Conservation (phyloP, 2,329 filamentous ascomycete species). For the Diaporthe citriasiana region DNA sequence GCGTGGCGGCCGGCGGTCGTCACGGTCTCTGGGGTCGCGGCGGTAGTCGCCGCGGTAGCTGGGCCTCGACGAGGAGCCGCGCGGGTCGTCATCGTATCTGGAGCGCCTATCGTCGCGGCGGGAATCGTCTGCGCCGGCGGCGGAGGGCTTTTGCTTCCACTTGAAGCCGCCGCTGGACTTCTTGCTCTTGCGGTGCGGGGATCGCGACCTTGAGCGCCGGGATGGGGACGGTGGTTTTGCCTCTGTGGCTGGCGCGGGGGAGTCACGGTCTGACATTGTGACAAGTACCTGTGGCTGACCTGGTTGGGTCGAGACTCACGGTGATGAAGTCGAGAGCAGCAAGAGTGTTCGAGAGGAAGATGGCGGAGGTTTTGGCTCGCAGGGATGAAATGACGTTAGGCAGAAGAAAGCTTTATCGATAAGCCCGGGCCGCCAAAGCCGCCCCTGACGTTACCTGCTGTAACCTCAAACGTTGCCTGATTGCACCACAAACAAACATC, state of each 20-base stretch:
- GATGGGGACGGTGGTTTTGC: slow-evolving; percentile 11
- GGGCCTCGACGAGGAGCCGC: slow-evolving; percentile 20
- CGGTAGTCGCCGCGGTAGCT: slow-evolving; percentile 47
- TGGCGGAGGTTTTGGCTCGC: not conserved
- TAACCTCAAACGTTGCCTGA: too few relatives aligned
- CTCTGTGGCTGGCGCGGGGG: slow-evolving; percentile 13
- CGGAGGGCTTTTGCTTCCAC: slow-evolving; percentile 49
- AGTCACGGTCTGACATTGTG: slow-evolving; percentile 32
- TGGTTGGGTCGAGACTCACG: not conserved
- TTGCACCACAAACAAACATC: too few relatives aligned
- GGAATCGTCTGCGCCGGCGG: slow-evolving; percentile 43
- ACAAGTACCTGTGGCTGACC: not conserved
- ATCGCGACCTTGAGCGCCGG: slow-evolving; percentile 34
- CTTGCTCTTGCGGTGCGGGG: slow-evolving; percentile 36
- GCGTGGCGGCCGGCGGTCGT: slow-evolving; percentile 15
- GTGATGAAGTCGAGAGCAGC: not conserved
- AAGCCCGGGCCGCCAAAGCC: not conserved
- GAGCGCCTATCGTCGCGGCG: slow-evolving; percentile 32
- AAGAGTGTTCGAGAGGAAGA: not conserved
- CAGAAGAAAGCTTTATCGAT: slow-evolving; percentile 33
- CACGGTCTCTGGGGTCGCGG: slow-evolving; percentile 46
- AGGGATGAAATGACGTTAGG: slow-evolving; percentile 6
- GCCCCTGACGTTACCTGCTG: not conserved
- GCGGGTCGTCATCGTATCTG: slow-evolving; percentile 31
- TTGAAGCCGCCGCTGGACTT: slow-evolving; percentile 47